Evolutionary conservation across 495 filamentous ascomycete species (phyloP).

Genomic region (Bacidia gigantensis): DNA sequence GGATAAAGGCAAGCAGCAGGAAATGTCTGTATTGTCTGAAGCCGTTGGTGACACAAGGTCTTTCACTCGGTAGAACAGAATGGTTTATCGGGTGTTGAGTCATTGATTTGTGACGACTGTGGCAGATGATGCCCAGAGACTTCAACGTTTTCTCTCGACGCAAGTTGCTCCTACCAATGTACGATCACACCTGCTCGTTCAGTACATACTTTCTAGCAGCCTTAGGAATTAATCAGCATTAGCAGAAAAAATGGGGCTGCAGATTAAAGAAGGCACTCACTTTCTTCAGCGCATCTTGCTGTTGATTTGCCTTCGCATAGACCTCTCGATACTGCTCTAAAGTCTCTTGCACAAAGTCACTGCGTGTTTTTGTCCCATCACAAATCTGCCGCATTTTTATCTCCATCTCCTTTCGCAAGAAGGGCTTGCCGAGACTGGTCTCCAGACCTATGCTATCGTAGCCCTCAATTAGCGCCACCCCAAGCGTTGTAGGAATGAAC

Average conservation of each 20-base stretch:
- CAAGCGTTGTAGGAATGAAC: slow-evolving; percentile 81
- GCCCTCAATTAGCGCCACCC: slow-evolving; percentile 80
- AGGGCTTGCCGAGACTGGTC: slow-evolving; percentile 88
- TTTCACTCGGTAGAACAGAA: no score
- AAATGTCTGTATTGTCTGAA: no score
- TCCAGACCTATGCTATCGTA: slow-evolving; percentile 87
- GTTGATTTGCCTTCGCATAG: slow-evolving; percentile 60
- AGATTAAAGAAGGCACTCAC: slow-evolving; percentile 23
- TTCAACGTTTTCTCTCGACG: no score
- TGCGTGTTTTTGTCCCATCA: slow-evolving; percentile 62
- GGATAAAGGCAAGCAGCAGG: no score
- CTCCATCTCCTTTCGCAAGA: slow-evolving; percentile 96
- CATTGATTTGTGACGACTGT: no score
- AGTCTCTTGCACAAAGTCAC: slow-evolving; percentile 63
- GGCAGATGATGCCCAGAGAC: no score
- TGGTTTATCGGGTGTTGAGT: no score
- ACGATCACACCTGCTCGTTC: slow-evolving; percentile 16
- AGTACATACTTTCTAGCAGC: slow-evolving; percentile 34
- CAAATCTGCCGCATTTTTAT: slow-evolving; percentile 88
- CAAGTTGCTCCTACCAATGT: no score
- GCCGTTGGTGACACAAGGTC: no score
- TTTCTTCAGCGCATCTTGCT: slow-evolving; percentile 60
- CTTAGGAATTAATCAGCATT: not conserved
- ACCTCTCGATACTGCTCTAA: slow-evolving; percentile 74
- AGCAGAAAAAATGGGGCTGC: no score